Percentiles rank a stretch among this genome's conserved stretches.
phyloP scores from a whole-genome alignment of 2,329 filamentous ascomycete genomes.

The Nemania diffusa region DNA sequence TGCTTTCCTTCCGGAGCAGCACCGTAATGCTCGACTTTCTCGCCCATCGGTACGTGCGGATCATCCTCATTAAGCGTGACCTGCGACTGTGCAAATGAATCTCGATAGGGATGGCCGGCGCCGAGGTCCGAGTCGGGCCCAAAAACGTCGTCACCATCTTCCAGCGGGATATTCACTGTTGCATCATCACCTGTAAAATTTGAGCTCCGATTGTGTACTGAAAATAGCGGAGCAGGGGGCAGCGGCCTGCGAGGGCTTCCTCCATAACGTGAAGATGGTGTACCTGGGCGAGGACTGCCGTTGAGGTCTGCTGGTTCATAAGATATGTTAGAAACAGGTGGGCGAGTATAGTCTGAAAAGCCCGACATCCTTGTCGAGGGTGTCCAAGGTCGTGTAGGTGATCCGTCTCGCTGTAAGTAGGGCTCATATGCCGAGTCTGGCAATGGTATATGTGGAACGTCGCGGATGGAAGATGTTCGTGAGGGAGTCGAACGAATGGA shows the following conservation, averaged over 20 bases:
- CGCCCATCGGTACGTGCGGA: constrained; percentile 50
- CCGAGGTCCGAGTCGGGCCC: constrained; percentile 67
- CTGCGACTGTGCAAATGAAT: constrained; percentile 68
- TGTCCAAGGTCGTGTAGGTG: constrained; percentile 69
- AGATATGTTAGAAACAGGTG: constrained; percentile 74
- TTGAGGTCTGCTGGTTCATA: constrained; percentile 92
- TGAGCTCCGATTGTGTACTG: constrained; percentile 62
- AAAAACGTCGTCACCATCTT: constrained; percentile 78
- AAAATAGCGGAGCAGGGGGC: constrained; percentile 88
- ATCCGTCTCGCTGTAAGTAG: constrained; percentile 62
- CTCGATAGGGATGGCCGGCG: constrained; percentile 65
- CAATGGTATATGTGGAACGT: constrained; percentile 69
- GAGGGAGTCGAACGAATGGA: constrained; percentile 61
- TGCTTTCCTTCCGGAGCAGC: constrained; percentile 89
- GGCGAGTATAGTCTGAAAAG: constrained; percentile 73
- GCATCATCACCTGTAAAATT: constrained; percentile 71
- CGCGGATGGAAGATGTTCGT: constrained; percentile 62
- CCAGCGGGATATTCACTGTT: constrained; percentile 77
- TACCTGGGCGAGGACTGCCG: constrained; percentile 88
- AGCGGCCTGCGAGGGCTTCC: constrained; percentile 87
- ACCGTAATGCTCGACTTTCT: constrained; percentile 83
- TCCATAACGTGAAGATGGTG: constrained; percentile 87
- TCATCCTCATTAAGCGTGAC: constrained; percentile 64
- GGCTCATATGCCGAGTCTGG: constrained; percentile 72
- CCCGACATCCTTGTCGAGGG: constrained; percentile 58